Conservation (phyloP, 192 early-diverging fungal genomes). For the Coemansia furcata region DNA sequence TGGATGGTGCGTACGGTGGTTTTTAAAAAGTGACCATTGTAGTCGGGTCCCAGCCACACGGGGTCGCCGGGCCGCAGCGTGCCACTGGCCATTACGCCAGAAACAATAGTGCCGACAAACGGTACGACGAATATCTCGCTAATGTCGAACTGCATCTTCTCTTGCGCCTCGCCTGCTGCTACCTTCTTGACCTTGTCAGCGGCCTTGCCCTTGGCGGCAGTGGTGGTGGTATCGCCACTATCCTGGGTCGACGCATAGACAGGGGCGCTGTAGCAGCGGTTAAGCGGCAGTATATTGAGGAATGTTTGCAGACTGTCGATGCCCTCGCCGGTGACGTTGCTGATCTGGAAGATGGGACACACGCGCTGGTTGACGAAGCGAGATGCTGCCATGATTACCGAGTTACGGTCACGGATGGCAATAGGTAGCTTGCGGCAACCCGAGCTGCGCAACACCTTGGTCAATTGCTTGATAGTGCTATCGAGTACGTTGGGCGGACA, state of each 20-base stretch:
- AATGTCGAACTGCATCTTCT: conserved; percentile 77
- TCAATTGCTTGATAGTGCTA: conserved; percentile 77
- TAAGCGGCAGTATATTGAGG: conserved; percentile 76
- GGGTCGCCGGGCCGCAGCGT: conserved; percentile 76
- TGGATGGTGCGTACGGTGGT: conserved; percentile 85
- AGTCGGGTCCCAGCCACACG: conserved; percentile 83
- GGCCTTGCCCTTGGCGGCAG: not conserved
- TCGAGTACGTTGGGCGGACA: conserved; percentile 83
- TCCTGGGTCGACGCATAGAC: not conserved
- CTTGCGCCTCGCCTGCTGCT: not conserved
- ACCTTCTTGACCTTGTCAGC: not conserved
- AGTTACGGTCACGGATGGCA: conserved; percentile 69
- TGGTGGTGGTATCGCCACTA: conserved; percentile 49
- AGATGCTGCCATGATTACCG: conserved; percentile 76
- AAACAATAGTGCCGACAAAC: conserved; percentile 88
- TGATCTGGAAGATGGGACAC: conserved; percentile 94
- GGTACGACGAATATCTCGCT: conserved; percentile 91
- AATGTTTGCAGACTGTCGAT: conserved; percentile 74
- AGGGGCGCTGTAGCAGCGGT: conserved; percentile 34
- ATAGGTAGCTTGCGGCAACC: conserved; percentile 92
- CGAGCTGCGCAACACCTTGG: conserved; percentile 78
- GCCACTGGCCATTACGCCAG: conserved; percentile 74
- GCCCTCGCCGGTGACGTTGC: conserved; percentile 84
- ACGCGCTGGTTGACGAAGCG: conserved; percentile 85
- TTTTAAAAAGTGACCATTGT: conserved; percentile 71